These are phyloP conservation scores for Nicotiana noctiflora DNA, from an alignment of 257 asterid genomes.

Conservation along the genomic window DNA sequence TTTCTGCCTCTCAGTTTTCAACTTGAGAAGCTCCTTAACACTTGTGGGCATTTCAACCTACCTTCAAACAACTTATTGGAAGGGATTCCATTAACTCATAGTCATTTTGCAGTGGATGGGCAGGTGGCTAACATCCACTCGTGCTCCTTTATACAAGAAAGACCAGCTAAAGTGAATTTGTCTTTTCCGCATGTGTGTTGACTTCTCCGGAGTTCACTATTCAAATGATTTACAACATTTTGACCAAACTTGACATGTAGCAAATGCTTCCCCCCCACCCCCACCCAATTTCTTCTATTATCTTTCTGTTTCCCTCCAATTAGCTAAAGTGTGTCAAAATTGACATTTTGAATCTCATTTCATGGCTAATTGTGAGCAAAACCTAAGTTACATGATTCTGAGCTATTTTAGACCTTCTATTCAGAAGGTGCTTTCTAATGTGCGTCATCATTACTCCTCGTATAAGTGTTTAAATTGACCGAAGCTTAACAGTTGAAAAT, in stretches of 20 bases:
- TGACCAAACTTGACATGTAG: neutral
- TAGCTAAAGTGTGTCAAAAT: neutral
- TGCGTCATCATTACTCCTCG: neutral
- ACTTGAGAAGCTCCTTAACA: neutral
- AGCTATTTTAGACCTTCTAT: neutral
- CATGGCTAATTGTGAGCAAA: neutral
- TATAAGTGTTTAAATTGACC: neutral
- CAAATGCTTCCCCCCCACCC: neutral
- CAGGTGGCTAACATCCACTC: constrained; percentile 1
- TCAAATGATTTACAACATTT: neutral
- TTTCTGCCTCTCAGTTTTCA: neutral
- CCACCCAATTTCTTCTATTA: neutral
- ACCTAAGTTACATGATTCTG: neutral
- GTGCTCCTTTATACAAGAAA: neutral
- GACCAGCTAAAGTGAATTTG: neutral
- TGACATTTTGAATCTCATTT: neutral
- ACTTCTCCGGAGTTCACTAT: neutral
- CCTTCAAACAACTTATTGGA: neutral
- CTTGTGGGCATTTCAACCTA: neutral
- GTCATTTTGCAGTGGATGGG: constrained; percentile 1
- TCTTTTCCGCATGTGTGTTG: neutral
- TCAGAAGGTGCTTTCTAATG: too few relatives aligned
- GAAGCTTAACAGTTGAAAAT: constrained; percentile 1
- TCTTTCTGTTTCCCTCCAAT: neutral
- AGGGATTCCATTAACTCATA: neutral